Conservation (phyloP, 257 asterid species). For the Ophiorrhiza pumila region DNA sequence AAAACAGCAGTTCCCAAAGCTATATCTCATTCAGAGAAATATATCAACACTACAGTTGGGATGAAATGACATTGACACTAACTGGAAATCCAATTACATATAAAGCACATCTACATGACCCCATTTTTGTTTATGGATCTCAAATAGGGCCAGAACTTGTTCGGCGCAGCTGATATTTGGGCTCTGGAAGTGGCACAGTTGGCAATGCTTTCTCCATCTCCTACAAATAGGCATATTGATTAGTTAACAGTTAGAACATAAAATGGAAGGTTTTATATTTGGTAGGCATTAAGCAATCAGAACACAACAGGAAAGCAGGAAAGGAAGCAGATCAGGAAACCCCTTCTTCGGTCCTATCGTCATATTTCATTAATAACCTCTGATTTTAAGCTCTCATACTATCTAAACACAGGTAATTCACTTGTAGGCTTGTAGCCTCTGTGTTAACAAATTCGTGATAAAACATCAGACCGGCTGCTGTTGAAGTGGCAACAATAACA, state of each 20-base stretch:
- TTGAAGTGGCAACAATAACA: neutral
- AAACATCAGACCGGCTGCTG: neutral
- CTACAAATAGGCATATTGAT: conserved; percentile 19
- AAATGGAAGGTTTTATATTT: neutral
- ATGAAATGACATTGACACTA: conserved; percentile 3
- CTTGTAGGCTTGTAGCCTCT: no score
- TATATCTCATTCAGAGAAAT: conserved; percentile 1
- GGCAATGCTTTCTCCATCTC: conserved; percentile 38
- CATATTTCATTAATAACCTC: no score
- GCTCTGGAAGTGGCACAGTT: conserved; percentile 35
- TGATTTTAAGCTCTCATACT: neutral
- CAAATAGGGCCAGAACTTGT: conserved; percentile 43
- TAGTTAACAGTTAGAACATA: neutral
- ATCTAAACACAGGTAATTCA: neutral
- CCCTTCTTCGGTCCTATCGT: no score
- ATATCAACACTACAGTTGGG: neutral
- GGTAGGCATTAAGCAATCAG: neutral
- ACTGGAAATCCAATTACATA: conserved; percentile 7
- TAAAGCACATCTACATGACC: conserved; percentile 19
- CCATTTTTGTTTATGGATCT: conserved; percentile 13
- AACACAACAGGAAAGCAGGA: neutral
- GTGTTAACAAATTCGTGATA: neutral
- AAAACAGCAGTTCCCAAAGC: conserved; percentile 9
- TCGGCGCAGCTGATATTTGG: conserved; percentile 44
- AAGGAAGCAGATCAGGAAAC: neutral